These are phyloP conservation scores for Cutaneotrichosporon cavernicola DNA, from an alignment of 1,284 basidiomycete species.

Conservation along the genomic window DNA sequence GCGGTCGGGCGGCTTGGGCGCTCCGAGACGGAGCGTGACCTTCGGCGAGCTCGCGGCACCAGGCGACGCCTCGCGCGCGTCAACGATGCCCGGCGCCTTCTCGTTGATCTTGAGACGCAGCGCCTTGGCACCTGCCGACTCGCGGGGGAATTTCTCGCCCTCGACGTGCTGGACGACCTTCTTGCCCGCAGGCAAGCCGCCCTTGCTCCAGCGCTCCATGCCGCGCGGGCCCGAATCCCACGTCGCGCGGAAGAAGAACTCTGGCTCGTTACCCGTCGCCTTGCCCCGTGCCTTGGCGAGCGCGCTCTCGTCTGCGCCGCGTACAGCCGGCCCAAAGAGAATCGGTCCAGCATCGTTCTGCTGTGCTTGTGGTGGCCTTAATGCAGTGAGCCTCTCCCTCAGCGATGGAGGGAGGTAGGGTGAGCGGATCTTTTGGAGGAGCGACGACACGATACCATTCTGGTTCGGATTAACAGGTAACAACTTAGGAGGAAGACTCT, in stretches of 20 bases:
- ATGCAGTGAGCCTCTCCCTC: constrained; percentile 42
- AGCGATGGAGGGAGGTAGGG: constrained; percentile 42
- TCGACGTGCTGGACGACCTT: constrained; percentile 38
- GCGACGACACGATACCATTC: constrained; percentile 31
- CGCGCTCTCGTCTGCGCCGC: constrained; percentile 38
- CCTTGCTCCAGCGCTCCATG: constrained; percentile 33
- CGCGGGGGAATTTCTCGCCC: constrained; percentile 35
- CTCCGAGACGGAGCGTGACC: constrained; percentile 19
- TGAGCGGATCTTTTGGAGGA: constrained; percentile 40
- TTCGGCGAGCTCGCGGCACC: constrained; percentile 12
- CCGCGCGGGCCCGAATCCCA: constrained; percentile 45
- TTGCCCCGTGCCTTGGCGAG: constrained; percentile 42
- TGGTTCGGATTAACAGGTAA: constrained; percentile 40
- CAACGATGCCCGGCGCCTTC: constrained; percentile 5
- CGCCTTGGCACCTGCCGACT: constrained; percentile 20
- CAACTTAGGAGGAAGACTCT: constrained; percentile 29
- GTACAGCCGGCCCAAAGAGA: constrained; percentile 39
- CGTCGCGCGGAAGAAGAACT: constrained; percentile 35
- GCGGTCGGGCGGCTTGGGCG: constrained; percentile 6
- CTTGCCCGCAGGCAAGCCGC: constrained; percentile 37
- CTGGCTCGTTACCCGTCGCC: constrained; percentile 26
- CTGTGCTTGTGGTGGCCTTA: constrained; percentile 38
- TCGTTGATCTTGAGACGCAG: constrained; percentile 22
- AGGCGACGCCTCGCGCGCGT: constrained; percentile 1
- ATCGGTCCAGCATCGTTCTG: constrained; percentile 28